Base-by-base conservation (phyloP, 2,329 filamentous ascomycete genomes). In the Claviceps citrina region DNA sequence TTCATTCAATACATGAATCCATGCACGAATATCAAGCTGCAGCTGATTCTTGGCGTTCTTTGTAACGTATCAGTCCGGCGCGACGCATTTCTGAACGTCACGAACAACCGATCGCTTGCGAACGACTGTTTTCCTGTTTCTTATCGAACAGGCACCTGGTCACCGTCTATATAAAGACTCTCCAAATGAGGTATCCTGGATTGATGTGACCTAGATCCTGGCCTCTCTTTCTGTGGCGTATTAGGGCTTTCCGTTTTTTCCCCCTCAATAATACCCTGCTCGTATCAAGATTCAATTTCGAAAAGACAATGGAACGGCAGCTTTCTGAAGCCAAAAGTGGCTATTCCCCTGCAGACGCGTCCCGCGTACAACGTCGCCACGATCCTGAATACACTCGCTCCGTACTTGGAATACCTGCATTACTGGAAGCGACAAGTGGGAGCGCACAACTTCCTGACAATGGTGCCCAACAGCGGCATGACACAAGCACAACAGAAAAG, bases 401-500 rank as follows among this genome's bases (percentile, higher is more conserved):
- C 5, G 26, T 33, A n/a, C 39, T 44, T 22, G 32, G 39, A 22
- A 38, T 39, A 18, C 24, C 32, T 25, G 36, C 39, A 31, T 36
- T 42, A 25, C 16, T 39, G 32, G 42, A 36, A 20, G 27, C 25
- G 25, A 38, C 26, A 20, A 31, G 26, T 32, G 20, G 20, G 8
- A 30, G 20, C n/a, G 12, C 27, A 27, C 38, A 31, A 22, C 22
- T 10, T 28, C 19, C 31, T 25, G 26, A 36, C 13, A 38, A 30
- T 7, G 20, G 24, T 15, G 28, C 19, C 18, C 39, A 42, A 19
- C 31, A 16, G 12, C 27, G 27, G 31, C 7, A 36, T 25, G 36
- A 37, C 25, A 37, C 31, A 19, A 39, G 18, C 18, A 26, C 30
- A 20, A 19, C 36, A 40, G 38, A 26, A 13, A 12, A 41, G 26